These are phyloP conservation scores for Bipolaris gigantea DNA, from an alignment of 2,329 filamentous ascomycete species.

Conservation along the genomic window DNA sequence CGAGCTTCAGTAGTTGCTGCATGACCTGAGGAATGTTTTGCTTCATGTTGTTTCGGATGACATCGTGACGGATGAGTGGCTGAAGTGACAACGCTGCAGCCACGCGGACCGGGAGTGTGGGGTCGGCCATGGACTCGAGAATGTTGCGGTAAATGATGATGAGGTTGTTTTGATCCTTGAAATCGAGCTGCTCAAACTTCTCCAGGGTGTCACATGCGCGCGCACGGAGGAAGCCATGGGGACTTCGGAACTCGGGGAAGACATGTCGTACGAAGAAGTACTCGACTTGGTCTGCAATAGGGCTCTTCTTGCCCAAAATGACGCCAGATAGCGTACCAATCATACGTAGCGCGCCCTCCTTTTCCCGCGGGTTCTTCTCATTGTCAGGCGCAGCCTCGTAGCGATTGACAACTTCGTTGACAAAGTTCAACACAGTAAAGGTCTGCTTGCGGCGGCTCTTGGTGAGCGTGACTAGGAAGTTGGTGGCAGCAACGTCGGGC, in stretches of 20 bases:
- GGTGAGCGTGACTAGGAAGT: conserved; percentile 92
- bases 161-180: conserved; percentile 94
- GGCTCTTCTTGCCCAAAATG: conserved; percentile 96
- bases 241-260: conserved; percentile 94
- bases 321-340: conserved; percentile 93
- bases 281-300: conserved; percentile 95
- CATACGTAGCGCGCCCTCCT: conserved; percentile 95
- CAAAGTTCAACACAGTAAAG: conserved; percentile 89
- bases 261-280: conserved; percentile 98
- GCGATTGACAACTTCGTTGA: conserved; percentile 91
- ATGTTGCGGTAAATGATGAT: conserved; percentile 97
- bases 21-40: conserved; percentile 98
- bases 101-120: conserved; percentile 89
- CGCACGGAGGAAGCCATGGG: conserved; percentile 87
- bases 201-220: conserved; percentile 96
- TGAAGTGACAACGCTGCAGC: conserved; percentile 93
- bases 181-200: conserved; percentile 96
- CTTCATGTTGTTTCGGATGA: conserved; percentile 94
- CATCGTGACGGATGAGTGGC: conserved; percentile 91
- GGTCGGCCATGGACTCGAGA: conserved; percentile 92
- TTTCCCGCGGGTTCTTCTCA: conserved; percentile 91
- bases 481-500: conserved; percentile 92
- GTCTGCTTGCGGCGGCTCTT: conserved; percentile 95
- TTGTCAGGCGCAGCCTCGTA: conserved; percentile 83
- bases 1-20: conserved; percentile 95